Base-by-base conservation (phyloP, 2,329 filamentous ascomycete species). In the Neopestalotiopsis clavispora region DNA sequence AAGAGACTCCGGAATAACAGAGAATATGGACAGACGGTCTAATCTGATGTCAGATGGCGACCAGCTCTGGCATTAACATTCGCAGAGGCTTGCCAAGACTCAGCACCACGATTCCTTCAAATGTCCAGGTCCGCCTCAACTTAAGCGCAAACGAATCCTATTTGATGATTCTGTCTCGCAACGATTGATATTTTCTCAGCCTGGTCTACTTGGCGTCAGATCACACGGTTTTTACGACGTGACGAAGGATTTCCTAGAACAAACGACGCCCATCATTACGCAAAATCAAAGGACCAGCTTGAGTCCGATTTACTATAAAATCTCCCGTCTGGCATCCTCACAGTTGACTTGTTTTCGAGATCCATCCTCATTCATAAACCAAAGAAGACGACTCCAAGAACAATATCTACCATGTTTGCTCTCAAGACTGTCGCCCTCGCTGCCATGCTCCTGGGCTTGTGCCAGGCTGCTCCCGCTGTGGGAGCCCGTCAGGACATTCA, bases 21-120 rank as follows among this genome's bases (percentile, higher is more conserved):
- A 59, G 17, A 59, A 4, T 28, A 28, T n/a, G 20, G 45, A 52
- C 45, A 52, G 17, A n/a, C 45, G 9, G 34, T 20, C 59, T 62
- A 38, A 62, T 62, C 59, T 62, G 59, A 62, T 62, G 59, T 62
- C 59, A 62, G 59, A 62, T 40, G 59, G 32, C 34, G n/a, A 9
- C n/a, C 28, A 17, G 59, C 57, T 34, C 57, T 14, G 57, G 23
- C 32, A 40, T 30, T 20, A 62, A 40, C 28, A 38, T 62, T 59
- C 30, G 57, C 30, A 40, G 30, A 62, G 30, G 59, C 17, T 62
- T 62, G 30, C 59, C 6, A 38, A 58, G 40, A 10, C 34, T 58
- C 1, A 58, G 61, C 34, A 63, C 17, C 38, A 58, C 49, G 57
- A 40, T 49, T 57, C 57, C 45, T 52, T 52, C 45, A 52, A 52